Evolutionary conservation across 2,329 filamentous ascomycete species (phyloP).

Genomic region (Mycogone perniciosa): DNA sequence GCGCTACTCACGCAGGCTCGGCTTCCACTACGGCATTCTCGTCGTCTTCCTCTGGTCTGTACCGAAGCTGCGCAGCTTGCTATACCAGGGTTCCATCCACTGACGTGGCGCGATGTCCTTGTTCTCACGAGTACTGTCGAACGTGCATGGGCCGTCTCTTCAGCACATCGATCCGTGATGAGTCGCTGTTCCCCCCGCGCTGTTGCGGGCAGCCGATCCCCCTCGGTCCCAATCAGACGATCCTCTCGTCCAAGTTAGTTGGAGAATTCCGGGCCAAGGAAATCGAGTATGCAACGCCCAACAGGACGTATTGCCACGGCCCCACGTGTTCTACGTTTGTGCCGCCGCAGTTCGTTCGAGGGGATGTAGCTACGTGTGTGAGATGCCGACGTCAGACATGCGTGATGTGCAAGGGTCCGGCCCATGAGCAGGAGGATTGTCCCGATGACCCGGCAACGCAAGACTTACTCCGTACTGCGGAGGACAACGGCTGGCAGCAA

Average conservation of each 20-base stretch:
- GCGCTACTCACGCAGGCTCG: not conserved
- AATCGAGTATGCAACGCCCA: conserved; percentile 40
- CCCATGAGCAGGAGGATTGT: conserved; percentile 40
- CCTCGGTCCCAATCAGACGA: conserved; percentile 21
- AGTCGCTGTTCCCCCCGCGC: conserved; percentile 45
- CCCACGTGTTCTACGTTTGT: conserved; percentile 43
- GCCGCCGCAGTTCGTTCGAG: conserved; percentile 20
- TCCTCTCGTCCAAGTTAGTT: conserved; percentile 30
- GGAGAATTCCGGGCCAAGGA: conserved; percentile 37
- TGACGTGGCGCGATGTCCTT: conserved; percentile 18
- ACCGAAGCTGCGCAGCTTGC: not conserved
- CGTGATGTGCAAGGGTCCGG: conserved; percentile 37
- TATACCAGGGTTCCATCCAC: not conserved
- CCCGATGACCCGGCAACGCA: conserved; percentile 33
- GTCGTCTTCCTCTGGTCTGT: not conserved
- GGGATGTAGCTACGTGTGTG: conserved; percentile 33
- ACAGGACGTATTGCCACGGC: conserved; percentile 45
- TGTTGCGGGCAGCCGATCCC: conserved; percentile 42
- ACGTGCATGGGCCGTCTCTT: conserved; percentile 40
- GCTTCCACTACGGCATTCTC: not conserved
- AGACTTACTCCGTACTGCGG: conserved; percentile 33
- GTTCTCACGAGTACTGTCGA: conserved; percentile 46
- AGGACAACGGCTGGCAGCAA: conserved; percentile 40
- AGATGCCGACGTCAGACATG: conserved; percentile 42
- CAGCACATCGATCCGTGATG: conserved; percentile 33